A percentile compares a stretch with the other conserved stretches of the same genome.
phyloP scores from a whole-genome alignment of 192 early-diverging fungal species.

The Lobosporangium transversale region DNA sequence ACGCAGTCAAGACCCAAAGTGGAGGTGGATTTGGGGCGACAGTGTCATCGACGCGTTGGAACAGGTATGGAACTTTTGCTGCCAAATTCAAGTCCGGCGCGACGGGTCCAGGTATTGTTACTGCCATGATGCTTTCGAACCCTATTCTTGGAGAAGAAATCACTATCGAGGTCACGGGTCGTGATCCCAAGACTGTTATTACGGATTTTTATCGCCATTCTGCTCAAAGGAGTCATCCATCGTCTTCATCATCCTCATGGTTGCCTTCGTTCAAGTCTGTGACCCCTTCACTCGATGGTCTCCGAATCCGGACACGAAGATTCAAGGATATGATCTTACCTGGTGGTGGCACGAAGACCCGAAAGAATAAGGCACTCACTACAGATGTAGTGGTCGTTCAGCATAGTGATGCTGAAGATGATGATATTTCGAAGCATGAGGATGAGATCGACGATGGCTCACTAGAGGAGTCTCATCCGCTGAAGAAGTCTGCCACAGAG shows the following conservation, averaged over 20 bases:
- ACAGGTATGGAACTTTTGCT: slow-evolving; percentile 67
- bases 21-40: slow-evolving; percentile 67
- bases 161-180: slow-evolving; percentile 33
- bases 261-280: slow-evolving; percentile 1
- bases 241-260: not conserved
- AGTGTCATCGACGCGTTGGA: slow-evolving; percentile 62
- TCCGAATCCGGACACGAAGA: slow-evolving; percentile 7
- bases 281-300: slow-evolving; percentile 11
- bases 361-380: not conserved
- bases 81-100: slow-evolving; percentile 63
- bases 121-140: slow-evolving; percentile 59
- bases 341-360: not conserved
- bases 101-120: slow-evolving; percentile 65
- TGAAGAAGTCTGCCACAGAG: slow-evolving; percentile 22
- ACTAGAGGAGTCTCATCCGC: slow-evolving; percentile 22
- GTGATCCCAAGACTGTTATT: slow-evolving; percentile 27
- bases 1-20: slow-evolving; percentile 30
- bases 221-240: no score
- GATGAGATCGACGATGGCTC: slow-evolving; percentile 4
- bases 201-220: slow-evolving; percentile 32
- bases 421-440: not conserved
- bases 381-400: not conserved
- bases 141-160: slow-evolving; percentile 53
- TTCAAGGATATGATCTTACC: slow-evolving; percentile 24
- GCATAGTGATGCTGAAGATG: not conserved